Conservation (phyloP, 257 asterid species). For the Lantana camara region DNA sequence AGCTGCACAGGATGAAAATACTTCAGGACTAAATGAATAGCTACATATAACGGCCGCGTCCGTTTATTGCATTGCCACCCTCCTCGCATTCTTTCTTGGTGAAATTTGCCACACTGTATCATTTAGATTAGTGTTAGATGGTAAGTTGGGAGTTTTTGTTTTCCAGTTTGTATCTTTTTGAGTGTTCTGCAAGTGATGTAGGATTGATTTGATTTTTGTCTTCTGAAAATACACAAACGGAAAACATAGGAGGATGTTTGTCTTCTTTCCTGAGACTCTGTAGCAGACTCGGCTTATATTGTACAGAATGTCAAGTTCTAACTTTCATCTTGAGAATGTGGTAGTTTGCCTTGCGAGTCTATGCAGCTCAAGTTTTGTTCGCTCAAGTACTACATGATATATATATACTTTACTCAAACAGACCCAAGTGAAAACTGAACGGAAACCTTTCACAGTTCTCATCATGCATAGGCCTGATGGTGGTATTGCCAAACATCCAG, state of each 20-base stretch:
- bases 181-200: slow-evolving; percentile 17
- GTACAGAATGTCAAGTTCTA: slow-evolving; percentile 50
- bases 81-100: slow-evolving; percentile 4
- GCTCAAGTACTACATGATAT: no score
- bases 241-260: slow-evolving; percentile 25
- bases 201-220: slow-evolving; percentile 28
- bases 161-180: slow-evolving; percentile 11
- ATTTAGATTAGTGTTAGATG: slow-evolving; percentile 27
- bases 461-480: no score
- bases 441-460: no score
- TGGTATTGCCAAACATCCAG: no score
- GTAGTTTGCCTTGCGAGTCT: slow-evolving; percentile 22
- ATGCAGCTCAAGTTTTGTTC: not conserved
- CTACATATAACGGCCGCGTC: slow-evolving; percentile 6
- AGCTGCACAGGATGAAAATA: slow-evolving; percentile 29
- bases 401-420: no score
- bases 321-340: slow-evolving; percentile 24
- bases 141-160: slow-evolving; percentile 5
- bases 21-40: slow-evolving; percentile 32
- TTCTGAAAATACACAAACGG: slow-evolving; percentile 20
- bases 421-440: no score
- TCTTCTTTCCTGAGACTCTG: slow-evolving; percentile 28
- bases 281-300: slow-evolving; percentile 36
- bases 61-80: slow-evolving; percentile 9
- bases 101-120: slow-evolving; percentile 20